Base-by-base conservation (phyloP, 495 filamentous ascomycete genomes). In the Saxophila tyrrhenica region DNA sequence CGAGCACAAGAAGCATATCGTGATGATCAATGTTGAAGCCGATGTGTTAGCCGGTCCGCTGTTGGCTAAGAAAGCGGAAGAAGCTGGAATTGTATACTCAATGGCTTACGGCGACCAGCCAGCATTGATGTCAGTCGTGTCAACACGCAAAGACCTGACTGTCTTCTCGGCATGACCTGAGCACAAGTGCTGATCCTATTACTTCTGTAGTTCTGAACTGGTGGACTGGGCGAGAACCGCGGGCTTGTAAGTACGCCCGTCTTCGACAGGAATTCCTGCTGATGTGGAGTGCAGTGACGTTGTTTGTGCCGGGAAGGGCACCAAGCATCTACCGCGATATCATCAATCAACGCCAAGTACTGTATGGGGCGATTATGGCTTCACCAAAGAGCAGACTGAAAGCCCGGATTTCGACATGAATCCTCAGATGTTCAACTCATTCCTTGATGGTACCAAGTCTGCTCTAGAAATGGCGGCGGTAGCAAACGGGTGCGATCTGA, bases 31-130 rank as follows among this genome's bases (percentile, higher is more conserved):
- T 32, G 61, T 63, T 3, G 61, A 63, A 55, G 61, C 61, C 2
- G 61, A 63, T 42, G 61, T 63, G 23, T 54, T 63, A 2, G 61
- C 61, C 15, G 61, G 61, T 21, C 61, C 61, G 7, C 47, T 63
- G 15, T 51, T 63, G 7, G 50, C 58, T 3, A 54, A 54, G 2
- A 60, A 60, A 35, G 61, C 61, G 3, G 29, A 52, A 21, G 58
- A 63, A 54, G 61, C 61, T 10, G 61, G 58, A 15, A 63, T 63
- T 54, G 55, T 63, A 2, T 63, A 63, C 50, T 63, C 61, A 11
- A 63, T 63, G 61, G 61, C 58, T 7, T 63, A 63, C 51, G 61
- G 61, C 25, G 61, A 63, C 43, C 61, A 63, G 42, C 61, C 61
- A 16, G 61, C 61, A 13, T 46, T 63, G 19, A 63, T n/a, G n/a